Evolutionary conservation across 257 asterid genomes (phyloP), one percentile per base, ranked within the genome.

Genomic region (Prunella vulgaris): DNA sequence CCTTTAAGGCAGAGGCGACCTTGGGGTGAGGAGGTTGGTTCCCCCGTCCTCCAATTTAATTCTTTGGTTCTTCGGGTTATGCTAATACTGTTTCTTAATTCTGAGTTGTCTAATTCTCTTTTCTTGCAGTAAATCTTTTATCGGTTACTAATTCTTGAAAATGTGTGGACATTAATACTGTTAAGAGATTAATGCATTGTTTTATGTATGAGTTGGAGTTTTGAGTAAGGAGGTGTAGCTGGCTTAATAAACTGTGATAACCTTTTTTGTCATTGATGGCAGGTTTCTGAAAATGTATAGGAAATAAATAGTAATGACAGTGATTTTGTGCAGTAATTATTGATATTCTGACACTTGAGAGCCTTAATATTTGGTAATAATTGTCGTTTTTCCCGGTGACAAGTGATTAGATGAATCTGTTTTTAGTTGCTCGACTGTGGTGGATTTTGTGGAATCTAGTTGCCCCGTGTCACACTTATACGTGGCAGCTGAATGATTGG

Each of bases 21-120:
- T 5, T 94, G 97, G 99, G 92, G 97, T 35, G 99, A 94, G 73
- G 97, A 94, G 97, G 99, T 91, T 76, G 76, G 90, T 77, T 49
- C 70, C 59, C 59, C 27, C 59, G 20, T 49, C 70, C 59, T 28
- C 27, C 59, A 52, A 52, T 7, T 52, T 46, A 46, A n/a, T 54
- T 15, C 4, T 68, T 53, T 49, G 48, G 2, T 49, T 33, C 9
- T 66, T 28, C 28, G 33, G 13, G 17, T 66, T 67, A 38, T 76
- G 70, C 54, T 20, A 32, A 53, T 68, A 69, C 44, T 64, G 15
- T 40, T 60, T 57, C 37, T 60, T 72, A 5, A 17, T 67, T 60
- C 3, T n/a, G 65, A 67, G 46, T 24, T 73, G 33, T 27, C 10
- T 48, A 46, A 52, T 67, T 57, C 17, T 70, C 69, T 18, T 21